phyloP scores from a whole-genome alignment of 345 rosid species.

The Raphanus sativus region DNA sequence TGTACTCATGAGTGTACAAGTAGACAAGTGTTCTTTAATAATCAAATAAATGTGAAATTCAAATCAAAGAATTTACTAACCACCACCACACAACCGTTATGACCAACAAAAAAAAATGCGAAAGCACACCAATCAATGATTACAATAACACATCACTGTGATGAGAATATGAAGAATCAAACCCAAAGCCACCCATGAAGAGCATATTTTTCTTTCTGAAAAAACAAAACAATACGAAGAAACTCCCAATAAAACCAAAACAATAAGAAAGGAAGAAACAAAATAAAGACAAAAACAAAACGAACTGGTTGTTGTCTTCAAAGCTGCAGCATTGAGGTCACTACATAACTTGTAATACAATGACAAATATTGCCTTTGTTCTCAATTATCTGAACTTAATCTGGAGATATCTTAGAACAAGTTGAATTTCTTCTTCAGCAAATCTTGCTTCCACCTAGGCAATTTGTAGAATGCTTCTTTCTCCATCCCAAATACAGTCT shows the following conservation, averaged over 20 bases:
- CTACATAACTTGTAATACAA: conserved; percentile 4
- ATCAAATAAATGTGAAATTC: conserved; percentile 14
- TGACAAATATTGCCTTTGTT: conserved; percentile 12
- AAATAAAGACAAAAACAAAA: neutral
- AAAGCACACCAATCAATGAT: neutral
- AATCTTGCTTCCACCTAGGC: conserved; percentile 98
- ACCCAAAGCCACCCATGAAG: conserved; percentile 28
- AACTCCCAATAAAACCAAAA: neutral
- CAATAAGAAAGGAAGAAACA: neutral
- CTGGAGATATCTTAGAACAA: conserved; percentile 51
- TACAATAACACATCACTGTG: conserved; percentile 25
- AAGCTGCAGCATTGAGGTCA: conserved; percentile 22
- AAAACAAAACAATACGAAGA: conserved; percentile 16
- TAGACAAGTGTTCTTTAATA: conserved; percentile 4
- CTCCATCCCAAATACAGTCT: conserved; percentile 60
- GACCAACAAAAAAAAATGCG: neutral
- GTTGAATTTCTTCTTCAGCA: conserved; percentile 78
- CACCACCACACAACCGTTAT: conserved; percentile 18
- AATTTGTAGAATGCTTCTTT: conserved; percentile 76
- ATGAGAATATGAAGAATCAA: conserved; percentile 13
- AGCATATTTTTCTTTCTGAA: neutral
- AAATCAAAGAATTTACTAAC: conserved; percentile 33
- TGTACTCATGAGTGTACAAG: conserved; percentile 15
- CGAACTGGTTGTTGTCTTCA: conserved; percentile 18
- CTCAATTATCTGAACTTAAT: neutral